Base-by-base conservation (phyloP, 2,329 filamentous ascomycete species). In the Thelonectria discophora region DNA sequence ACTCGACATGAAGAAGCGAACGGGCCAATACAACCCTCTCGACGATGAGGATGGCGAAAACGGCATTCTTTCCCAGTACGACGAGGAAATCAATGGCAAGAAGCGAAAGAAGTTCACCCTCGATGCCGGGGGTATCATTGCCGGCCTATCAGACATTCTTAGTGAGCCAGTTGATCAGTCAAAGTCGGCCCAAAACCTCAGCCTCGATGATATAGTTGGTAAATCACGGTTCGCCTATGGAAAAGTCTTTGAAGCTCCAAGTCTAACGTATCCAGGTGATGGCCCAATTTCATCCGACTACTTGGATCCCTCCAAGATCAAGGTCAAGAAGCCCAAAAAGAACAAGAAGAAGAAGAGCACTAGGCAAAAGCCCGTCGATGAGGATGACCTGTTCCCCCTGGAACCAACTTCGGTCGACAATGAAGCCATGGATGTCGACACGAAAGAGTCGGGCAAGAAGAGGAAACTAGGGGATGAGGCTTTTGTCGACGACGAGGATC, bases 241-340 rank as follows among this genome's bases (percentile, higher is more conserved):
- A 11, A 17, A 13, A 18, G 17, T 32, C 15, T 6, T 11, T 18
- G 11, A 52, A 17, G 27, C 27, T 37, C 20, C 3, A 18, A 4
- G 1, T 20, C 67, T 74, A 60, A 73, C 27, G 1, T 18, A 17
- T 10, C 40, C 21, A 77, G 68, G 69, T 30, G 71, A 73, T 40
- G 62, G 66, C 9, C 78, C 80, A 60, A 76, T 70, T 17, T 68
- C 86, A 15, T 97, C 94, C 17, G 95, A 99, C 75, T 99, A 99
- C 75, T 82, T 96, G 65, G 93, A 97, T 64, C 80, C 90, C 15
- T 91, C 91, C 2, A 90, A 95, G 69, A 86, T 97, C 72, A 99
- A 97, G 77, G 86, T 98, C 65, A 96, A 93, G 79, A 99, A 97
- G 76, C 90, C 92, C 1, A 97, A 97, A 79, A 97, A 97, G 80